Evolutionary conservation across 345 rosid genomes (phyloP), one percentile per base, ranked within the genome.

Genomic region (Iberis pinnata): DNA sequence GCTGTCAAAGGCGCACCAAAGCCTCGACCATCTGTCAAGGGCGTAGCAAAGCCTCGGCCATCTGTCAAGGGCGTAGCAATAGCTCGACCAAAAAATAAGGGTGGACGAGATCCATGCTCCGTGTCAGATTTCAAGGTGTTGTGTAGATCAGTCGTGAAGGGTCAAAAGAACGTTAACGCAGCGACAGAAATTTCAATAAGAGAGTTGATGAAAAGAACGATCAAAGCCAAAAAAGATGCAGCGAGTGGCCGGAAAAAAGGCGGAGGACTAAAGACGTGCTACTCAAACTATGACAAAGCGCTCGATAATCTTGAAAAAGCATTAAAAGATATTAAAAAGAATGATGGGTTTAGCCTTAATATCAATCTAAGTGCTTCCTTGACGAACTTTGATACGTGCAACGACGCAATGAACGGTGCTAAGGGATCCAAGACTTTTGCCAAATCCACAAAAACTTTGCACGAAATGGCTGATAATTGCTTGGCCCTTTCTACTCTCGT

Each of bases 121-220:
- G 63, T 41, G 6, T 40, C 68, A 1, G 65, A 59, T 25, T 67
- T 53, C 42, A 43, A 53, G 1, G 46, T 12, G 3, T 35, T 67
- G 13, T 74, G 75, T 58, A 67, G 53, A 50, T 25, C 65, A 29
- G 72, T 43, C 4, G 62, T 57, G 19, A 65, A 73, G 6, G 71
- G 71, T 9, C 37, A 51, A 33, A 53, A 13, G 18, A 54, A 69
- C 8, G 69, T 63, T 14, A 52, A 14, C 17, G 38, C 50, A n/a
- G 78, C 78, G 0, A 65, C 70, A 16, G 67, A 47, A 35, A 51
- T 48, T 2, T 64, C 72, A 9, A 72, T 73, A 41, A 64, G 61
- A 15, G 45, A 37, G 26, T 7, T 60, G 53, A 58, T 69, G 45
- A 12, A 12, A 20, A 27, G 56, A 17, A 56, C 68, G 2, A 43